Percentiles rank a stretch among this genome's conserved stretches.
Evolutionary conservation across 495 filamentous ascomycete genomes (phyloP).

Genomic region (Neurospora hispaniola): DNA sequence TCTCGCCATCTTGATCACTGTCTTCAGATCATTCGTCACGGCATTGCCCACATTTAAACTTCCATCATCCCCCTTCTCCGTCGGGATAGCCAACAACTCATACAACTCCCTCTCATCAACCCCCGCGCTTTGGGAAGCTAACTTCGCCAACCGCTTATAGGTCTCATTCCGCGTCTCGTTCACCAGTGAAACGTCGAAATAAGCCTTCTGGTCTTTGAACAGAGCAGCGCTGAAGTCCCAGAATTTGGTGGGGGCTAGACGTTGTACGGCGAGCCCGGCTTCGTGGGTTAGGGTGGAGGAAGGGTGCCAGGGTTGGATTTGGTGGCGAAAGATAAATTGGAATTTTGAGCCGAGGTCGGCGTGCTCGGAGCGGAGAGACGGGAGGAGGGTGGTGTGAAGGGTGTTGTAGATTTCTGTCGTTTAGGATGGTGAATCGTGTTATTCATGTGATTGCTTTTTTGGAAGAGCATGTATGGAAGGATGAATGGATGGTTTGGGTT

Average conservation of each 20-base stretch:
- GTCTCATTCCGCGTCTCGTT: slow-evolving; percentile 75
- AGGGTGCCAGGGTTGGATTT: slow-evolving; percentile 95
- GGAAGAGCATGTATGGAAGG: not conserved
- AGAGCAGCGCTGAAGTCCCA: slow-evolving; percentile 65
- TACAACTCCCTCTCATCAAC: slow-evolving; percentile 56
- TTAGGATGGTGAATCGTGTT: not conserved
- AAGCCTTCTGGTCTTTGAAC: slow-evolving; percentile 59
- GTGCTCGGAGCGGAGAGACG: slow-evolving; percentile 44
- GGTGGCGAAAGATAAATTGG: slow-evolving; percentile 73
- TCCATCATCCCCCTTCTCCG: slow-evolving; percentile 51
- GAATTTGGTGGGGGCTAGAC: slow-evolving; percentile 56
- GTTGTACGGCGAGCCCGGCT: slow-evolving; percentile 68
- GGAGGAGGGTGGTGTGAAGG: slow-evolving; percentile 43
- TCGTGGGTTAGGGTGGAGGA: slow-evolving; percentile 81
- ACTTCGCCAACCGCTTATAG: slow-evolving; percentile 62
- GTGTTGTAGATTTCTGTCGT: slow-evolving; percentile 50
- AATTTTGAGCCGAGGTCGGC: slow-evolving; percentile 44
- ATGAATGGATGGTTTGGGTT: slow-evolving; percentile 7
- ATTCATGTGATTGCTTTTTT: not conserved
- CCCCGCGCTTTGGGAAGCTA: slow-evolving; percentile 51
- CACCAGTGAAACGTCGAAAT: slow-evolving; percentile 73
- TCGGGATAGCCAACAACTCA: slow-evolving; percentile 50
- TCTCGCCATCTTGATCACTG: slow-evolving; percentile 69
- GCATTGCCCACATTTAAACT: slow-evolving; percentile 65
- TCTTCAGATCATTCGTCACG: slow-evolving; percentile 76